These are phyloP conservation scores for Sporothrix schenckii DNA, from an alignment of 2,329 filamentous ascomycete species.

Conservation along the genomic window DNA sequence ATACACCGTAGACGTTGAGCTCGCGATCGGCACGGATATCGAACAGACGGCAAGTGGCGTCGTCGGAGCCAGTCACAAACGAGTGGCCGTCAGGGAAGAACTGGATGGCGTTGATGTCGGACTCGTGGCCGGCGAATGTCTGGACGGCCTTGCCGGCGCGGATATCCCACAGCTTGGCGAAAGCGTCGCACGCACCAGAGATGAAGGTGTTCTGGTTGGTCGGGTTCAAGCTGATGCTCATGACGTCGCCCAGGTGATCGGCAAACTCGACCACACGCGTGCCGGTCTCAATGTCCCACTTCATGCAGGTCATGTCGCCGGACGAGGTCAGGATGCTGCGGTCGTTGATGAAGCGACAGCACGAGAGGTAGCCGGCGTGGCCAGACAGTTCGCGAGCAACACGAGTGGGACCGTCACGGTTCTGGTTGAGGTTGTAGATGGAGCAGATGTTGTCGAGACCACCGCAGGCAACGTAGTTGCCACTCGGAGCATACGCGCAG, in stretches of 20 bases:
- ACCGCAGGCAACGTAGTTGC: slow-evolving; percentile 97
- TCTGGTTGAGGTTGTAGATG: slow-evolving; percentile 96
- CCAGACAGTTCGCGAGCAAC: slow-evolving; percentile 95
- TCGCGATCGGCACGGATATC: slow-evolving; percentile 94
- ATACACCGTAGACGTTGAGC: slow-evolving; percentile 68
- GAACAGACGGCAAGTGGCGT: slow-evolving; percentile 95
- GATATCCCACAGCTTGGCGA: slow-evolving; percentile 98
- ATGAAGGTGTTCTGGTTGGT: slow-evolving; percentile 99
- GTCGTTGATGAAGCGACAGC: slow-evolving; percentile 99
- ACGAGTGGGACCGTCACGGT: slow-evolving; percentile 91
- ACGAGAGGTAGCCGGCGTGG: slow-evolving; percentile 95
- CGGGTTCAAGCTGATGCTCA: slow-evolving; percentile 99
- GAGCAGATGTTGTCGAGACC: slow-evolving; percentile 99
- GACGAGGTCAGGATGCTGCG: slow-evolving; percentile 96
- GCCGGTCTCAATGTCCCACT: slow-evolving; percentile 98
- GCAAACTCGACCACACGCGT: slow-evolving; percentile 98
- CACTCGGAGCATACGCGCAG: slow-evolving; percentile 96
- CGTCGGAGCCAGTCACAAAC: slow-evolving; percentile 96
- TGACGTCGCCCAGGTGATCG: slow-evolving; percentile 96
- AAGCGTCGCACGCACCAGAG: slow-evolving; percentile 97
- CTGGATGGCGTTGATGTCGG: slow-evolving; percentile 98
- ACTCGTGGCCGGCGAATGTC: slow-evolving; percentile 97
- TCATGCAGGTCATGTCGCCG: slow-evolving; percentile 99
- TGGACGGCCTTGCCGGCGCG: slow-evolving; percentile 97
- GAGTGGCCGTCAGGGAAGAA: slow-evolving; percentile 99